Evolutionary conservation across 345 rosid genomes (phyloP), one percentile per base, ranked within the genome.

Genomic region (Eucalyptus marginata): DNA sequence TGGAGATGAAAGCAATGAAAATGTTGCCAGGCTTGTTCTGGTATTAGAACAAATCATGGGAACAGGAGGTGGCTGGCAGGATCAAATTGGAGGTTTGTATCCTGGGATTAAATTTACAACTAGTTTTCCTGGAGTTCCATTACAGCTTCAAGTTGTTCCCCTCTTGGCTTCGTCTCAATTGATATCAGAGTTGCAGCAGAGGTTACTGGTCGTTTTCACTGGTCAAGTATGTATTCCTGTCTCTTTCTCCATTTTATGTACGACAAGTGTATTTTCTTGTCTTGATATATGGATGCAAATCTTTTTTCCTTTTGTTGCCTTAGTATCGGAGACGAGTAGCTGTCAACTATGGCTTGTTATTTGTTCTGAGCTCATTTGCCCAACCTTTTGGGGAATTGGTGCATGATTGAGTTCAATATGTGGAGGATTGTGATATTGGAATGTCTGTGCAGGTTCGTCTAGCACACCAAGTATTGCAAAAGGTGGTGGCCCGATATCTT

Each of bases 51-150:
- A 97, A 92, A 95, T 98, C 89, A 98, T 98, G 99, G 99, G 99
- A 49, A 97, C 99, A 44, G 99, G 99, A 87, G 99, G 99, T 89
- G 98, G 99, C 89, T 97, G 99, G 99, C 99, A 98, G 94, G 99
- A 98, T 92, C 99, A 98, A 92, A 96, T 95, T 29, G 98, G 99
- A 89, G 99, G 99, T 76, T 88, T 97, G 90, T 95, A 96, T 93
- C 96, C 98, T 17, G 99, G 98, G 76, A 95, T 98, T 88, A 98
- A 98, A 91, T 94, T 92, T 87, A 98, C 99, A 36, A 90, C 96
- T 51, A 98, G 98, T 89, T 95, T 96, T 90, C 99, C 99, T 31
- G 99, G 99, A 88, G 86, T 95, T 81, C 99, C 99, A 49, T 91
- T 98, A 88, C 94, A 97, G 86, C 98, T 98, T 49, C 98, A 98